Evolutionary conservation across 140 eudicot species (phyloP).

Genomic region (Ambrosia hybrid): DNA sequence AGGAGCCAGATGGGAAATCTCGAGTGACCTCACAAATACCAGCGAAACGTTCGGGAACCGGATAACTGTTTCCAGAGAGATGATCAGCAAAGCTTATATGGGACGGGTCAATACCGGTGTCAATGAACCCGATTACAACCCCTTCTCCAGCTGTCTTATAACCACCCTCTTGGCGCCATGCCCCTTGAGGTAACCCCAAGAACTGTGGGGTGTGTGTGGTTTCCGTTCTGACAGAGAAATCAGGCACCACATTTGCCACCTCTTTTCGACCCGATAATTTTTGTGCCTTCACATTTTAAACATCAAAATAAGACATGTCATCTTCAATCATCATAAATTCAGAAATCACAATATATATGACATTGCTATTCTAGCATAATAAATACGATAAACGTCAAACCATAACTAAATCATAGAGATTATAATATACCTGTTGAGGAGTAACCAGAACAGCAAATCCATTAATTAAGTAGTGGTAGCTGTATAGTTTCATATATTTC

Average conservation of each 20-base stretch:
- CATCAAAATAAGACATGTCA: neutral
- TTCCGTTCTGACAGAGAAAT: conserved; percentile 84
- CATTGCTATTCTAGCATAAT: conserved; percentile 1
- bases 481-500: conserved; percentile 79
- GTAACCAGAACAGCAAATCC: conserved; percentile 98
- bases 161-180: conserved; percentile 94
- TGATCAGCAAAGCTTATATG: conserved; percentile 83
- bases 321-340: neutral
- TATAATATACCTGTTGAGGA: conserved; percentile 71
- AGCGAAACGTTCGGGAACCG: conserved; percentile 74
- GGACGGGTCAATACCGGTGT: conserved; percentile 87
- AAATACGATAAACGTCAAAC: neutral
- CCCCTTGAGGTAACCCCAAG: conserved; percentile 93
- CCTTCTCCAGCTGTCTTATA: conserved; percentile 91
- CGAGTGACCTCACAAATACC: conserved; percentile 95
- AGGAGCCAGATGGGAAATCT: conserved; percentile 98
- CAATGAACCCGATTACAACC: conserved; percentile 86
- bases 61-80: conserved; percentile 53
- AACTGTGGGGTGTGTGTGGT: conserved; percentile 98
- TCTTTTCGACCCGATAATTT: conserved; percentile 74
- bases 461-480: conserved; percentile 89
- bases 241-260: conserved; percentile 81
- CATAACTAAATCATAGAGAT: neutral
- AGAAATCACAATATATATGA: neutral
- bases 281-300: conserved; percentile 55